Evolutionary conservation across 2,329 filamentous ascomycete genomes (phyloP), one percentile per base, ranked within the genome.

Genomic region (Dactylellina sp.): DNA sequence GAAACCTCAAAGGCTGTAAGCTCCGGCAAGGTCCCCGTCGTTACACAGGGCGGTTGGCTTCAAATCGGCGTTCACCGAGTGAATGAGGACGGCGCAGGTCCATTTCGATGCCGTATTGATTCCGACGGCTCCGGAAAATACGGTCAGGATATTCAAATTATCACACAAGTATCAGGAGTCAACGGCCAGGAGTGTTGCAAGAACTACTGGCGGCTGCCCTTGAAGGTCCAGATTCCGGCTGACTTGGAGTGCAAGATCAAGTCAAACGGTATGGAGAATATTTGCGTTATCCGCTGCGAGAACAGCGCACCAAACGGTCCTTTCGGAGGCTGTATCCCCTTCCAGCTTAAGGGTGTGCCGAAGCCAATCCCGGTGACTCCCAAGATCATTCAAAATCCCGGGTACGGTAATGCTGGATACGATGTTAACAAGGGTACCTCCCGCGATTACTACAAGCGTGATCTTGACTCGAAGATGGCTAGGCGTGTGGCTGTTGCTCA

Each of bases 201-300:
- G 37, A 16, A 40, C 37, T 52, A 52, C 24, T 52, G 18, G 18
- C 18, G 12, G 12, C 16, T 32, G n/a, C 24, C 22, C 9, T 22
- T 46, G 16, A 24, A 46, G 16, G 85, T 90, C 62, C 84, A 88
- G 80, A 89, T 90, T 86, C 88, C 89, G 32, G 81, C 81, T 50
- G 88, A 88, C 63, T 89, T 89, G 87, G 89, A 86, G 24, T 90
- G 89, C 81, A 83, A 85, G 25, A 89, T 84, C 63, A 83, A 82
- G 44, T 86, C 85, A 7, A 88, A 84, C 61, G 87, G 86, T 24
- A 87, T 84, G 14, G 77, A 82, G 72, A 87, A 88, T 77, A 88
- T 90, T 77, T 90, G 88, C 82, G 81, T 90, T 66, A 87, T 88
- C 28, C 86, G 88, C 68, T 83, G 90, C 68, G 85, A 87, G 79